Base-by-base conservation (phyloP, 1,284 basidiomycete genomes). In the Melampsora occidentalis region DNA sequence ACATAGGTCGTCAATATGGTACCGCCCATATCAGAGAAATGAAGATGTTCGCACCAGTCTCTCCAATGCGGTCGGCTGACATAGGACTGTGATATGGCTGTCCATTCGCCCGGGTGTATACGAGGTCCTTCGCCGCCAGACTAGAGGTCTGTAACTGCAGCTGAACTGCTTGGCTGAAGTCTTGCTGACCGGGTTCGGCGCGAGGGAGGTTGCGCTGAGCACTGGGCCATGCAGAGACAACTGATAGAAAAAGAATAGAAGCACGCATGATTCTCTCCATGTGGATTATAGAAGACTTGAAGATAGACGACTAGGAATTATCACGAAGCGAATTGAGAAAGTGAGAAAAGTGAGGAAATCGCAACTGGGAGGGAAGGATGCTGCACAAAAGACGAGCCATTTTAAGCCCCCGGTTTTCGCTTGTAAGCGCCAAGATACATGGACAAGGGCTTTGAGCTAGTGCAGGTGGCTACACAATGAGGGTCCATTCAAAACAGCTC, bases 101-200 rank as follows among this genome's bases (percentile, higher is more conserved):
- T 16, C 79, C 79, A 65, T 80, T 80, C 57, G 77, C 78, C 28
- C 69, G 70, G 42, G 79, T 79, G 76, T 80, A 80, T 33, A 20
- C 20, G 48, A 79, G 76, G 12, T 69, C 48, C 48, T 77, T 71
- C 18, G 77, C 12, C 18, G 69, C 31, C 14, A 63, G 35, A 33
- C 22, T 18, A 20, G 69, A 71, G 20, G 57, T 46, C 28, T 71
- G 28, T 2, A 71, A 12, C 25, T 71, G 69, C 10, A 25, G 57
- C 20, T 62, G 20, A 57, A 71, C 5, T 12, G 69, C 57, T 14
- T 33, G 10, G n/a, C 48, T 22, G 42, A 71, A 71, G 35, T 61
- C 46, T 6, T 57, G 57, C 28, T 71, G 69, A 6, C 2, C 16
- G 33, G 16, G 46, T 9, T 39, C 35, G 1, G 33, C 35, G 2